Evolutionary conservation across 805 yeast species (phyloP).

Genomic region (Geotrichum ghanense): DNA sequence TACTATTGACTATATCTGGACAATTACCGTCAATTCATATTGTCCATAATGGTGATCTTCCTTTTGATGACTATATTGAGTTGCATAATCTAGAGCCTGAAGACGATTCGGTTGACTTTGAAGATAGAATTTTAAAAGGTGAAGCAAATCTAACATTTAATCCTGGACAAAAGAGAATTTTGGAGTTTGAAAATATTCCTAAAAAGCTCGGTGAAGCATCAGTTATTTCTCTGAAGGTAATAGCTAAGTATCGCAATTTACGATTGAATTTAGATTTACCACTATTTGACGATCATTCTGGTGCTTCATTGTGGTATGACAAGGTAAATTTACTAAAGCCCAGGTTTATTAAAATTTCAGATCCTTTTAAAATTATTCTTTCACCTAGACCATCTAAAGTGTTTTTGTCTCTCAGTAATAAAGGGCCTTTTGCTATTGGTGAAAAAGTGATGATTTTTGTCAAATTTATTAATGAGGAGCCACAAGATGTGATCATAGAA

Average conservation of each 20-base stretch:
- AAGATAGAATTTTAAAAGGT: constrained; percentile 1
- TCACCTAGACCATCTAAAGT: constrained; percentile 24
- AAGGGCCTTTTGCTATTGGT: constrained; percentile 16
- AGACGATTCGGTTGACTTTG: neutral
- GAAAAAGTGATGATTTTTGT: constrained; percentile 15
- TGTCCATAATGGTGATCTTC: neutral
- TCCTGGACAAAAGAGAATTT: constrained; percentile 13
- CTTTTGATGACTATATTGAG: neutral
- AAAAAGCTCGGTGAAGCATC: constrained; percentile 18
- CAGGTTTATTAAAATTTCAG: constrained; percentile 5
- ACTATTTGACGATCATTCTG: neutral
- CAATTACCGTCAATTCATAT: neutral
- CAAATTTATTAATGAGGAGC: constrained; percentile 18
- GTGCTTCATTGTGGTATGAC: neutral
- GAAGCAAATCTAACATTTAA: constrained; percentile 16
- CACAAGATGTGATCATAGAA: constrained; percentile 14
- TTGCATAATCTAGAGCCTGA: constrained; percentile 6
- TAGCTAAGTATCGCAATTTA: neutral
- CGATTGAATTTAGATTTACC: neutral
- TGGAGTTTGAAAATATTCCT: constrained; percentile 19
- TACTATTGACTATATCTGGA: neutral
- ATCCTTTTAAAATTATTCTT: constrained; percentile 4
- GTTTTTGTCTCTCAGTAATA: constrained; percentile 11
- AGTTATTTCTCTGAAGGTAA: neutral
- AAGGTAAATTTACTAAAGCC: neutral